Evolutionary conservation across 2,329 filamentous ascomycete species (phyloP).

Genomic region (Ceratocystis smalleyi): DNA sequence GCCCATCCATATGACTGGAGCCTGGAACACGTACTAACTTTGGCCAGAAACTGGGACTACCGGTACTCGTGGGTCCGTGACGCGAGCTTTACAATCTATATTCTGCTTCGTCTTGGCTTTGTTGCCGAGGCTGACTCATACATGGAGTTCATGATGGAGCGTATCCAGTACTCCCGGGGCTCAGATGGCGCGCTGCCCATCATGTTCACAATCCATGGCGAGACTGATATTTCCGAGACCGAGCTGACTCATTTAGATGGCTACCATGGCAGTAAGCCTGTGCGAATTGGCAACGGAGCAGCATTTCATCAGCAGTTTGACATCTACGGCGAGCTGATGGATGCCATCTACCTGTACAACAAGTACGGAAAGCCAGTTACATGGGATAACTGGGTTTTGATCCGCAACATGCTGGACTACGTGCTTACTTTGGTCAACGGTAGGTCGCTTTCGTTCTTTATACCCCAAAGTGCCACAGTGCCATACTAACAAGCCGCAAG

Average conservation of each 20-base stretch:
- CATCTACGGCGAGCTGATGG: slow-evolving; percentile 66
- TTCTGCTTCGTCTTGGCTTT: slow-evolving; percentile 61
- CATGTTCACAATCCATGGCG: slow-evolving; percentile 67
- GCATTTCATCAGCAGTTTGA: slow-evolving; percentile 64
- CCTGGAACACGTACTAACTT: slow-evolving; percentile 9
- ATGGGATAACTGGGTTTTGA: slow-evolving; percentile 60
- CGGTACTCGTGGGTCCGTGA: slow-evolving; percentile 68
- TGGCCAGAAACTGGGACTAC: slow-evolving; percentile 50
- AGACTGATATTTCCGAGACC: slow-evolving; percentile 56
- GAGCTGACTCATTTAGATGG: slow-evolving; percentile 57
- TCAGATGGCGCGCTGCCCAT: slow-evolving; percentile 52
- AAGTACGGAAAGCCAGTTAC: slow-evolving; percentile 63
- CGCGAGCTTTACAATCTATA: slow-evolving; percentile 63
- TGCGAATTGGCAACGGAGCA: slow-evolving; percentile 63
- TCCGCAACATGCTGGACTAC: slow-evolving; percentile 57
- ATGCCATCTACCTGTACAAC: slow-evolving; percentile 63
- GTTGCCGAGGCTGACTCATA: slow-evolving; percentile 61
- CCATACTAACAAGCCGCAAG: slow-evolving; percentile 22
- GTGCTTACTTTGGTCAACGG: slow-evolving; percentile 50
- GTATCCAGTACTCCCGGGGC: slow-evolving; percentile 46
- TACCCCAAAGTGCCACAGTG: background rate
- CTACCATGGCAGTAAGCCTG: slow-evolving; percentile 53
- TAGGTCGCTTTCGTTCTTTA: slow-evolving; percentile 20
- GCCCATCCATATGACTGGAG: background rate
- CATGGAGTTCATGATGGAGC: slow-evolving; percentile 61